Percentiles rank a stretch among this genome's conserved stretches.
Evolutionary conservation across 495 filamentous ascomycete species (phyloP).

Genomic region (Penicillium atrosanguineum): DNA sequence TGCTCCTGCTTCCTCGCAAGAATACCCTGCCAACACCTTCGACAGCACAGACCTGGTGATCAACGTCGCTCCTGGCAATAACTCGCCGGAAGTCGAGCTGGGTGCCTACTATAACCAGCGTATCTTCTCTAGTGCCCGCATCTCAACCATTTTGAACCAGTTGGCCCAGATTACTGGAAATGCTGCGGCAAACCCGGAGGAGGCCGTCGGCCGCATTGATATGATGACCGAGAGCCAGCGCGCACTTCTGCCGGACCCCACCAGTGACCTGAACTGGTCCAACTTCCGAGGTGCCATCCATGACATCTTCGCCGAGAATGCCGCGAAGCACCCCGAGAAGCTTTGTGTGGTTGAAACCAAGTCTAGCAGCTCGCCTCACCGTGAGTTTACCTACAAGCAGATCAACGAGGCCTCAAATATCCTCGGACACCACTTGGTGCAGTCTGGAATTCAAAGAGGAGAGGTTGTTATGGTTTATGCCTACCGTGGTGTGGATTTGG

Average conservation of each 20-base stretch:
- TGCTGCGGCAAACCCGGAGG: constrained; percentile 42
- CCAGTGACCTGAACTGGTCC: constrained; percentile 76
- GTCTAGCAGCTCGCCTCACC: constrained; percentile 53
- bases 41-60: constrained; percentile 49
- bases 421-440: constrained; percentile 73
- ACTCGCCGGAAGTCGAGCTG: constrained; percentile 33
- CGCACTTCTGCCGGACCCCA: constrained; percentile 67
- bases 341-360: constrained; percentile 83
- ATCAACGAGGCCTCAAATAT: constrained; percentile 84
- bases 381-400: constrained; percentile 81
- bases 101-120: constrained; percentile 52
- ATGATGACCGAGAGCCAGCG: constrained; percentile 47
- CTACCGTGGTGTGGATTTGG: constrained; percentile 60
- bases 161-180: constrained; percentile 41
- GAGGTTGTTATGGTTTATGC: constrained; percentile 96
- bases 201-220: constrained; percentile 46
- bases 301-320: constrained; percentile 71
- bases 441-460: constrained; percentile 68
- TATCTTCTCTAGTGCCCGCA: constrained; percentile 48
- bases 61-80: constrained; percentile 34
- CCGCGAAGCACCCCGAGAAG: constrained; percentile 69
- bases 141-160: constrained; percentile 45
- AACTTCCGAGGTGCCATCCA: constrained; percentile 79
- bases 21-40: constrained; percentile 45
- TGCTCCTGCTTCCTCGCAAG: constrained; percentile 45